Conservation (phyloP, 768 basidiomycete species). For the Naganishia friedmannii region DNA sequence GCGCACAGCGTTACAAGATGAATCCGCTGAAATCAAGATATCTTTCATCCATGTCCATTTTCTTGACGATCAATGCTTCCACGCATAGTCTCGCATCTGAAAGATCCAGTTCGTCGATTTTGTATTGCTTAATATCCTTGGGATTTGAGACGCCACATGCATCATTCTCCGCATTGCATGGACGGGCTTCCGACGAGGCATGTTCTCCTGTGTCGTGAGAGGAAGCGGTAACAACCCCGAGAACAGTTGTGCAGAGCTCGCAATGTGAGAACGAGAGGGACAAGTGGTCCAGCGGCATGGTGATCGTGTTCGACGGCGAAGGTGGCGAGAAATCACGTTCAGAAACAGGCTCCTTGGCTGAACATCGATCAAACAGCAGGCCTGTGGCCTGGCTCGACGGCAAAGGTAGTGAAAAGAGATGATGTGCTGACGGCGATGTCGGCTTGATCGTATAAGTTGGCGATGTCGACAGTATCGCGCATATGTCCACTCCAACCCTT, state of each 20-base stretch:
- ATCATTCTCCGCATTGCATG: not conserved
- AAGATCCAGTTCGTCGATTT: constrained; percentile 1
- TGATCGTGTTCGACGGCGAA: constrained; percentile 40
- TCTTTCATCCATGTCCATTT: constrained; percentile 34
- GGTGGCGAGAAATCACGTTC: constrained; percentile 11
- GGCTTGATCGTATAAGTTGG: constrained; percentile 16
- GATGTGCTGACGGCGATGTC: constrained; percentile 17
- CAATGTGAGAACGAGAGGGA: constrained; percentile 47
- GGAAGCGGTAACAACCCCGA: not conserved
- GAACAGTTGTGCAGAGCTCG: constrained; percentile 23
- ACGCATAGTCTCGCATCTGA: constrained; percentile 45
- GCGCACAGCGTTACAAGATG: constrained; percentile 4
- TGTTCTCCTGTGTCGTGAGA: not conserved
- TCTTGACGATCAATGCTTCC: constrained; percentile 49
- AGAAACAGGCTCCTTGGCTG: no score
- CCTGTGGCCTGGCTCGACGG: not conserved
- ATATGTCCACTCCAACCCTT: not conserved
- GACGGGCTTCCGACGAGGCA: not conserved
- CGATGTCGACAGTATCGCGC: constrained; percentile 11
- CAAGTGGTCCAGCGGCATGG: constrained; percentile 45
- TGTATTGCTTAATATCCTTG: not conserved
- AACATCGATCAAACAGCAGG: no score
- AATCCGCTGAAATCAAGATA: constrained; percentile 25
- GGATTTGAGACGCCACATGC: not conserved
- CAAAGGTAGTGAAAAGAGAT: constrained; percentile 14